Base-by-base conservation (phyloP, 2,329 filamentous ascomycete genomes). In the Penicillium sp. region DNA sequence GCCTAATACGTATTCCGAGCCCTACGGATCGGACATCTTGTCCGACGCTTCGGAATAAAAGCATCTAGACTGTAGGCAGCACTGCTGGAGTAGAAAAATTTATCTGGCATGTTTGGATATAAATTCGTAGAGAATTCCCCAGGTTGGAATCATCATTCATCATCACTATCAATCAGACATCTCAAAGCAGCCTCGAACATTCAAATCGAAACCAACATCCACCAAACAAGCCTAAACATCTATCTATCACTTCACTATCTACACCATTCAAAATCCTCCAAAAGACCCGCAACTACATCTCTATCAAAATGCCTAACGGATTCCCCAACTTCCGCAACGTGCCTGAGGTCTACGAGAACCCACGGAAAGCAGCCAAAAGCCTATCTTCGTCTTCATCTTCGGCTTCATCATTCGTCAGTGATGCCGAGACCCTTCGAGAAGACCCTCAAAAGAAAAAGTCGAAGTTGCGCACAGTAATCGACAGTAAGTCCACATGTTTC, bases 281-380 rank as follows among this genome's bases (percentile, higher is more conserved):
- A 43, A n/a, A n/a, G n/a, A n/a, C n/a, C n/a, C n/a, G 3, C 16
- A 38, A 18, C 16, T 11, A n/a, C 3, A 18, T 18, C 11, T 26
- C 28, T 12, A 3, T 38, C 35, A 43, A 23, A 46, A 58, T 58
- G 56, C 51, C 51, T 21, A 35, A 40, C 50, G 50, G 46, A 21
- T 54, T 54, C 7, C 24, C 56, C 28, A 58, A 50, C 30, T 54
- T 58, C 20, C 45, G 50, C 30, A 46, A 50, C 18, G 26, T 52
- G 3, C 56, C 56, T 14, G 56, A 54, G 8, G 20, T 54, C 26
- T 52, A 57, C 24, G 50, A 57, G 21, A 48, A 18, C 45, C 50
- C 26, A 43, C 21, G 20, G 33, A 35, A 35, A 35, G 12, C 14
- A 35, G 30, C 30, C 30, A 35, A 14, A 14, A 14, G 5, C 30